phyloP scores from a whole-genome alignment of 257 asterid genomes.

The Solanum dulcamara region DNA sequence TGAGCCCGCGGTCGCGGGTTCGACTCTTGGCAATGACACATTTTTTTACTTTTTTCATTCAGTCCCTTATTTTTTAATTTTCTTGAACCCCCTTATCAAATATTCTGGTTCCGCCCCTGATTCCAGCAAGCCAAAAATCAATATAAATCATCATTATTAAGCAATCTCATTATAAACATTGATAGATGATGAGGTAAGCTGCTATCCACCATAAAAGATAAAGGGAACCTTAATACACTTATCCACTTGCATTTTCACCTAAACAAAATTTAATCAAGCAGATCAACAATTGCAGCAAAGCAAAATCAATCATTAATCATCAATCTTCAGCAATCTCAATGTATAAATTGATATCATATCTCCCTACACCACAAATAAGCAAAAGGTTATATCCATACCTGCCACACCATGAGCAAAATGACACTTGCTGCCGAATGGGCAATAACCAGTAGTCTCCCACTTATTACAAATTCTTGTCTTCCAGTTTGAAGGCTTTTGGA shows the following conservation, averaged over 20 bases:
- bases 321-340: background rate
- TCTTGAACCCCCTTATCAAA: too few species aligned
- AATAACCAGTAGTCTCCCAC: conserved; percentile 78
- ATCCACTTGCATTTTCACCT: background rate
- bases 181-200: background rate
- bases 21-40: too few species aligned
- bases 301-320: background rate
- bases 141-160: background rate
- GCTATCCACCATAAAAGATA: background rate
- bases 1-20: too few species aligned
- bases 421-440: conserved; percentile 79
- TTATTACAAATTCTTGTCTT: conserved; percentile 80
- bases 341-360: background rate
- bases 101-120: too few species aligned
- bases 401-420: conserved; percentile 77
- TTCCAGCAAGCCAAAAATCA: background rate
- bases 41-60: too few species aligned
- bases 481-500: conserved; percentile 75
- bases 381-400: conserved; percentile 22
- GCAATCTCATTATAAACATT: background rate
- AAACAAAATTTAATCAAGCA: background rate
- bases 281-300: background rate
- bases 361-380: background rate
- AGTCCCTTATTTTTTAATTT: too few species aligned
- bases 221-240: background rate